Conservation (phyloP, 108 stramenopile species). For the Cylindrotheca fusiformis region DNA sequence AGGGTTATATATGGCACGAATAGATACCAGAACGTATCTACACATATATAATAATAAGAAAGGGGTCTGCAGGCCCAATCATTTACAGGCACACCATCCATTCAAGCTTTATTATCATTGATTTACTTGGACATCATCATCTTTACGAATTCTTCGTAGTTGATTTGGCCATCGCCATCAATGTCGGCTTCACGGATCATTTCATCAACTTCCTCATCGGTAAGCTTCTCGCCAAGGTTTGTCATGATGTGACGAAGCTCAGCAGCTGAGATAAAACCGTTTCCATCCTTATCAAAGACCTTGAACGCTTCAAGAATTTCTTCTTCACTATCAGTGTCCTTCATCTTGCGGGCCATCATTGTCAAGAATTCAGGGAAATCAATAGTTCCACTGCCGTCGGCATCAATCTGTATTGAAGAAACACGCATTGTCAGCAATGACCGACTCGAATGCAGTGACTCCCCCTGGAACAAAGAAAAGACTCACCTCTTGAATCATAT, state of each 20-base stretch:
- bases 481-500: slow-evolving; percentile 99
- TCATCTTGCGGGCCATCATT: slow-evolving; percentile 99
- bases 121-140: slow-evolving; percentile 99
- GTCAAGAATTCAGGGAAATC: slow-evolving; percentile 99
- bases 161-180: slow-evolving; percentile 99
- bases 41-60: no score
- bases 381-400: slow-evolving; percentile 99
- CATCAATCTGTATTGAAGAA: slow-evolving; percentile 72
- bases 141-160: slow-evolving; percentile 99
- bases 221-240: slow-evolving; percentile 99
- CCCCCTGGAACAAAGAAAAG: no score
- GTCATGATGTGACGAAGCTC: slow-evolving; percentile 99
- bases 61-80: no score
- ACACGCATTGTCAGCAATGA: background rate
- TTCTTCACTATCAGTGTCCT: slow-evolving; percentile 99
- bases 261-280: slow-evolving; percentile 99
- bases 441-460: background rate
- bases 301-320: slow-evolving; percentile 99
- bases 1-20: background rate
- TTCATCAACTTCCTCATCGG: slow-evolving; percentile 99
- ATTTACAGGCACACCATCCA: no score
- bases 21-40: background rate
- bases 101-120: background rate
- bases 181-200: slow-evolving; percentile 99
- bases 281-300: slow-evolving; percentile 99